These are phyloP conservation scores for Rhododendron kiyosumense DNA, from an alignment of 148 eudicot species.

Conservation along the genomic window DNA sequence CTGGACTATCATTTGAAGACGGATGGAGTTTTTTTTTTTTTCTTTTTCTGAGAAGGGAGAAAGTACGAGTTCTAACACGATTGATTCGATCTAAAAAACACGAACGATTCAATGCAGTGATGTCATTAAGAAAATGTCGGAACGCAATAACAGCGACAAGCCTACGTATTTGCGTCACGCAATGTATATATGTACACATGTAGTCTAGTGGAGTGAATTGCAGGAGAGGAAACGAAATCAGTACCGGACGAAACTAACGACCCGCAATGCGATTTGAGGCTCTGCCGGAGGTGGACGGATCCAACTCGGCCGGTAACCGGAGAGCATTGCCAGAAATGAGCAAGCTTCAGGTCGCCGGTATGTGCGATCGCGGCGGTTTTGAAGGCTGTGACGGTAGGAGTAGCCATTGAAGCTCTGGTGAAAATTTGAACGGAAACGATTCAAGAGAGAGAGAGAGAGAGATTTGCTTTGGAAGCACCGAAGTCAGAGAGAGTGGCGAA, in stretches of 20 bases:
- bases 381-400: slow-evolving; percentile 33
- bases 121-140: background rate
- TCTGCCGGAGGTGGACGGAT: slow-evolving; percentile 16
- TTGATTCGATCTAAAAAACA: no score
- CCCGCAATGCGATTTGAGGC: slow-evolving; percentile 22
- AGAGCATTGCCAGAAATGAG: slow-evolving; percentile 19
- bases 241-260: slow-evolving; percentile 35
- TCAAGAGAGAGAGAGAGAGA: slow-evolving; percentile 9
- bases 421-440: background rate
- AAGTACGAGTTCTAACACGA: no score
- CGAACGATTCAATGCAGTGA: background rate
- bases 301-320: slow-evolving; percentile 4
- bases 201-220: background rate
- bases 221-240: background rate
- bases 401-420: slow-evolving; percentile 25
- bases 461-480: slow-evolving; percentile 11
- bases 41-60: no score
- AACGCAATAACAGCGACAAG: background rate
- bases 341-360: slow-evolving; percentile 26
- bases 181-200: background rate
- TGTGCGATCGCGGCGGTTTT: slow-evolving; percentile 22
- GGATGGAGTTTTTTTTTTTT: no score
- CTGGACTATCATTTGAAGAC: no score
- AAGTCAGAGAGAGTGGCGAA: background rate
- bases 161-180: background rate